Evolutionary conservation across 257 asterid species (phyloP), one percentile per base, ranked within the genome.

Genomic region (Jaltomata sinuosa): DNA sequence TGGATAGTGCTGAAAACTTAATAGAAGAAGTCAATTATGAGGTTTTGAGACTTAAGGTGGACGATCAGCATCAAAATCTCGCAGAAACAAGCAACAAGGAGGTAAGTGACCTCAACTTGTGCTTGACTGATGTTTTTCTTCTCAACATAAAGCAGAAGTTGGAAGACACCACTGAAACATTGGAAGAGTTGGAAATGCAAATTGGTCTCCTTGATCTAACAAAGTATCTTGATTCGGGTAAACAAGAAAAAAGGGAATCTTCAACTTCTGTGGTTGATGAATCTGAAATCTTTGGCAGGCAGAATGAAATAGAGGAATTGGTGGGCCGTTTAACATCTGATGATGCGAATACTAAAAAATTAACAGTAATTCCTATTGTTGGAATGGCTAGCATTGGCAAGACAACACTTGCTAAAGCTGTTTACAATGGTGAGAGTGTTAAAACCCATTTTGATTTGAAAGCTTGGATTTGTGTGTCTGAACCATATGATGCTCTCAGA

Each of bases 401-500:
- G 76, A 85, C 83, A 3, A 85, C 87, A 10, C 65, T 85, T 54
- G 87, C 80, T 32, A 85, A 82, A 62, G 45, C 62, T 15, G 50
- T 85, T 2, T 85, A 82, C 53, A 59, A 82, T 40, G 80, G 82
- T 6, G 18, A 61, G 4, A 76, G 34, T 10, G 69, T 85, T 49
- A 59, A 32, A n/a, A 3, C 12, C 1, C 15, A 74, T 10, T 85
- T 71, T 22, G 59, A 42, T 57, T n/a, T 47, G 19, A 82, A 8
- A 52, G 88, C 50, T 2, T 85, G 88, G 88, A 49, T 50, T 21
- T 59, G 69, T 82, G 85, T 85, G 15, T 85, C 88, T 15, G 80
- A 82, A 10, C 64, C 76, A 19, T 85, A 42, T 62, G 79, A 82
- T 62, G 65, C 32, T 72, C 3, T 9, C 1, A 76, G 36, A 21